These are phyloP conservation scores for Blastocystis sp. DNA, from an alignment of 352 stramenopile species.

Conservation along the genomic window DNA sequence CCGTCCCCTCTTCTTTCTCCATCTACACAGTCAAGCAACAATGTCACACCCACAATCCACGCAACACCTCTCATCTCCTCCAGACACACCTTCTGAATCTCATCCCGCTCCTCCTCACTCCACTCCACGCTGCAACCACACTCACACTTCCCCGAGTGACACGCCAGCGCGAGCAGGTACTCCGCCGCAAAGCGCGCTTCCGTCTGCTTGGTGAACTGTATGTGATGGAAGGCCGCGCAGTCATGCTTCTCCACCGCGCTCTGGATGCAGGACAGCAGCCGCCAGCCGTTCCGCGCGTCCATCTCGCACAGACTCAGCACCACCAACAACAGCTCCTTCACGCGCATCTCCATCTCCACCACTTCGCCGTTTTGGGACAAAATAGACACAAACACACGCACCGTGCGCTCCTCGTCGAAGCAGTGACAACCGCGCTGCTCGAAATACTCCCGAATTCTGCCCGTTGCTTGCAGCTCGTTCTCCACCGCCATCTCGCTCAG, in stretches of 20 bases:
- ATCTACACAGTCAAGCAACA: neutral
- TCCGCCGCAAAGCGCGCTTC: neutral
- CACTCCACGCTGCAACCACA: neutral
- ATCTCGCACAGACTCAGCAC: neutral
- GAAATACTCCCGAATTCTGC: constrained; percentile 6
- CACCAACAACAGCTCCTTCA: neutral
- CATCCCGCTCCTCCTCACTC: neutral
- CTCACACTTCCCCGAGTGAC: neutral
- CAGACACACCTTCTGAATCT: neutral
- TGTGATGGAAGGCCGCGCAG: neutral
- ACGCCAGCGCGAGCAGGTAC: neutral
- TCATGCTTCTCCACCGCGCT: neutral
- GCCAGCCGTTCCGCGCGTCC: constrained; percentile 15
- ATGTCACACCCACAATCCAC: neutral
- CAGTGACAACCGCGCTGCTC: neutral
- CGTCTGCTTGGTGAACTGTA: neutral
- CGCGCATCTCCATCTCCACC: neutral
- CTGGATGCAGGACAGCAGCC: neutral
- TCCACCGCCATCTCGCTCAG: neutral
- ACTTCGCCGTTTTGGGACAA: neutral
- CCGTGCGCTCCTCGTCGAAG: neutral
- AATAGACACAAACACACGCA: neutral
- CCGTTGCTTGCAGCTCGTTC: neutral
- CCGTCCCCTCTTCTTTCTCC: neutral
- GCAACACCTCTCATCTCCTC: neutral